phyloP scores from a whole-genome alignment of 2,329 filamentous ascomycete genomes.

The Penicillium palitans region DNA sequence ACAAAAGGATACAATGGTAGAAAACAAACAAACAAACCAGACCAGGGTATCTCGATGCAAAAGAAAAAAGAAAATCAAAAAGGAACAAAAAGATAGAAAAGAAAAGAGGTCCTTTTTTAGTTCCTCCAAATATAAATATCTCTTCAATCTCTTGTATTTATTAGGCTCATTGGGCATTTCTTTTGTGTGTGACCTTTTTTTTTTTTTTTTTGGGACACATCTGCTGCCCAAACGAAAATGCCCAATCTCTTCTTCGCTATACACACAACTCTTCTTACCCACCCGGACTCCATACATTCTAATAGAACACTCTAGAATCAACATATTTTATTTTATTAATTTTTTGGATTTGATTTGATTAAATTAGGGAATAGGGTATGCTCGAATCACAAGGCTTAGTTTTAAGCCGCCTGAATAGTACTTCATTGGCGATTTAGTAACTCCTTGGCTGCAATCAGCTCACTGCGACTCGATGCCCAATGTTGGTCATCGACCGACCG shows the following conservation, averaged over 20 bases:
- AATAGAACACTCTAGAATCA: conserved; percentile 3
- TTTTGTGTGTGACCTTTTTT: not conserved
- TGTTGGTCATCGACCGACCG: conserved; percentile 32
- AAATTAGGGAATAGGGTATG: conserved; percentile 1
- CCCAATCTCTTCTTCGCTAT: not conserved
- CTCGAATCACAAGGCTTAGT: not conserved
- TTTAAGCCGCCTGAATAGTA: conserved; percentile 2
- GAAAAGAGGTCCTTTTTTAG: not conserved
- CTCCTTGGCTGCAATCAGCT: conserved; percentile 45
- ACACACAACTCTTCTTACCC: no score
- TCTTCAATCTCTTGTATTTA: no score
- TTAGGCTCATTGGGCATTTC: conserved; percentile 9
- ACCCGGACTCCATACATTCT: not conserved
- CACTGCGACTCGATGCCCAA: conserved; percentile 38
- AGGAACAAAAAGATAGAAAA: not conserved
- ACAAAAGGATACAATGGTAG: no score
- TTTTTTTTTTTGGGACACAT: not conserved
- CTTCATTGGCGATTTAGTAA: conserved; percentile 37
- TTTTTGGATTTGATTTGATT: not conserved
- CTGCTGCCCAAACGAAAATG: conserved; percentile 13
- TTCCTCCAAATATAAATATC: not conserved
- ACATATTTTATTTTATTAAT: not conserved
- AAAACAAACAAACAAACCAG: not conserved
- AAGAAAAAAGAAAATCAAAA: not conserved
- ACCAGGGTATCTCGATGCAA: not conserved